phyloP scores from a whole-genome alignment of 2,329 filamentous ascomycete species.

The Phoma sp. region DNA sequence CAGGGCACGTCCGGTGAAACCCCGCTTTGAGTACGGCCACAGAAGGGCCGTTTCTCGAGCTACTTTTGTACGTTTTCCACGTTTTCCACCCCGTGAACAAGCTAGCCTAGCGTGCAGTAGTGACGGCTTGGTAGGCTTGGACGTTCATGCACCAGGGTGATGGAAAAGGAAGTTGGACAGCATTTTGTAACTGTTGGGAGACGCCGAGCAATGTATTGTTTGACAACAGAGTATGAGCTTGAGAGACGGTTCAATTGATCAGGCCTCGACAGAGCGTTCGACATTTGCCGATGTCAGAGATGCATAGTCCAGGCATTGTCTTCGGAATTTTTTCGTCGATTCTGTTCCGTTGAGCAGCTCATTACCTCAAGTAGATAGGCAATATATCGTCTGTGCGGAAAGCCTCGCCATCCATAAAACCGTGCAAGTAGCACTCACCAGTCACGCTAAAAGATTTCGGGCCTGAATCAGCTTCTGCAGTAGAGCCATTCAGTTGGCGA shows the following conservation, averaged over 20 bases:
- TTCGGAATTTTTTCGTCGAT: too few species aligned
- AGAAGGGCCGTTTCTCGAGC: neutral
- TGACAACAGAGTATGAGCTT: neutral
- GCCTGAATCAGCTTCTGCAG: neutral
- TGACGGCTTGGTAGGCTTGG: neutral
- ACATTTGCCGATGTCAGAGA: too few species aligned
- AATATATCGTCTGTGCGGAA: neutral
- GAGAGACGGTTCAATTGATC: too few species aligned
- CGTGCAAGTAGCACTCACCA: conserved; percentile 4
- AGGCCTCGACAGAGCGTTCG: too few species aligned
- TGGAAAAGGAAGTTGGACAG: neutral
- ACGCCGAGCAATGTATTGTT: neutral
- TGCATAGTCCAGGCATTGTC: too few species aligned
- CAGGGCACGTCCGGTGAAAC: neutral
- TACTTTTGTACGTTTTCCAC: neutral
- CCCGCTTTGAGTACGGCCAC: conserved; percentile 1
- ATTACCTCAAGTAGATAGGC: neutral
- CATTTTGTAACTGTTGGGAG: too few species aligned
- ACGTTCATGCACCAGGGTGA: neutral
- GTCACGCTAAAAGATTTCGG: neutral
- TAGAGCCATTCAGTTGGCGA: neutral
- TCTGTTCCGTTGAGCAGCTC: neutral
- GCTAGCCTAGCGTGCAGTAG: conserved; percentile 2
- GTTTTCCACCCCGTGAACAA: neutral
- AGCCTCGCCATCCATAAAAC: conserved; percentile 7